Conservation (phyloP, 2,329 filamentous ascomycete genomes). For the Elsinoe fawcettii region DNA sequence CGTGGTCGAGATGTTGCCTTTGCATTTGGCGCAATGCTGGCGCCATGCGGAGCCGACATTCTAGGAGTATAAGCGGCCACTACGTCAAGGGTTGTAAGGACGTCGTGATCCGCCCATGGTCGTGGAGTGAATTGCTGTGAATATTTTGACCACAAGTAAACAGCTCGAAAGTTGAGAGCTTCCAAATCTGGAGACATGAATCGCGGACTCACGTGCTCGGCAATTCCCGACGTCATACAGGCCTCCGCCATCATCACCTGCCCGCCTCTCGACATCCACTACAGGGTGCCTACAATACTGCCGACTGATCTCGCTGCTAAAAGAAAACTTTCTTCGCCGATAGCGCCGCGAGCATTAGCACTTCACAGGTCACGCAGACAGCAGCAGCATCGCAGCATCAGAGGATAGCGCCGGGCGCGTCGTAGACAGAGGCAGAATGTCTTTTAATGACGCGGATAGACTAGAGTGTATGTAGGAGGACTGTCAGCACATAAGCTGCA, state of each 20-base stretch:
- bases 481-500: not conserved
- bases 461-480: constrained; percentile 20
- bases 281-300: no score
- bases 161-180: constrained; percentile 9
- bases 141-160: constrained; percentile 2
- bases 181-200: constrained; percentile 12
- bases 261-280: not conserved
- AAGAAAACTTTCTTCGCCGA: no score
- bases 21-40: not conserved
- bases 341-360: no score
- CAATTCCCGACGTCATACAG: constrained; percentile 16
- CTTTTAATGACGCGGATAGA: constrained; percentile 21
- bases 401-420: not conserved
- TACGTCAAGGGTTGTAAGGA: not conserved
- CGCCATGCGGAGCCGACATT: not conserved
- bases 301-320: no score
- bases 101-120: not conserved
- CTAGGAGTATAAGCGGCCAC: not conserved
- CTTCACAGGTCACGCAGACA: no score
- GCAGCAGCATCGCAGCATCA: no score
- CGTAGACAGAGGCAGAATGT: constrained; percentile 17
- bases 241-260: constrained; percentile 8
- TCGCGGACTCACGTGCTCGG: constrained; percentile 10
- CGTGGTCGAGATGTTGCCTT: constrained; percentile 41
- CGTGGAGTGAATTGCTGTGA: not conserved